Evolutionary conservation across 1,284 basidiomycete species (phyloP).

Genomic region (Lignosus rhinocerotis): DNA sequence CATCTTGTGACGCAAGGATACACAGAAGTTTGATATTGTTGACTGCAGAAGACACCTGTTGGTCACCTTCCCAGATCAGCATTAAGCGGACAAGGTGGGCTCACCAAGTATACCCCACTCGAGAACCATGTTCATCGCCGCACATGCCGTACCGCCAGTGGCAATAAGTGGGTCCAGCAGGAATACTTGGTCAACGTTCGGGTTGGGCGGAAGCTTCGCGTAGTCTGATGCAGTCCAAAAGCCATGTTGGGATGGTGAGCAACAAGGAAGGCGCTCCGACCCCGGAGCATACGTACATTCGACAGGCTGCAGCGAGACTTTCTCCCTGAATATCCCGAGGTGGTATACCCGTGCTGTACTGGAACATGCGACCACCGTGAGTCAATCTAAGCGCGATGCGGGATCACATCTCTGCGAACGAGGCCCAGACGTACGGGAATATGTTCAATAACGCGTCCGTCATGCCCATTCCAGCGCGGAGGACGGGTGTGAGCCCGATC

Average conservation of each 20-base stretch:
- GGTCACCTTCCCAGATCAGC: slow-evolving; percentile 1
- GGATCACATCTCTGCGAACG: not conserved
- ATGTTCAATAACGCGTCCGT: slow-evolving; percentile 80
- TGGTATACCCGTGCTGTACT: slow-evolving; percentile 86
- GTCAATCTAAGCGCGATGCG: not conserved
- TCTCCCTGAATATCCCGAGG: slow-evolving; percentile 89
- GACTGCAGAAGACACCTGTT: slow-evolving; percentile 38
- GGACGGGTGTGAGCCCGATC: slow-evolving; percentile 87
- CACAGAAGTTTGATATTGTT: slow-evolving; percentile 82
- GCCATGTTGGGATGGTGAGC: not conserved
- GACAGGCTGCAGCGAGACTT: slow-evolving; percentile 87
- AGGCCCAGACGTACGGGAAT: slow-evolving; percentile 62
- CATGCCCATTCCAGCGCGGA: slow-evolving; percentile 95
- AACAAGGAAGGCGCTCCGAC: not conserved
- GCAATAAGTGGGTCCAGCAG: slow-evolving; percentile 92
- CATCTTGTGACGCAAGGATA: slow-evolving; percentile 78
- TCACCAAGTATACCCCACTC: slow-evolving; percentile 84
- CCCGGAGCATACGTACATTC: slow-evolving; percentile 64
- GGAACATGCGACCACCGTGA: not conserved
- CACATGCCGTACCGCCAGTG: slow-evolving; percentile 90
- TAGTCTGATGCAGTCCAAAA: slow-evolving; percentile 59
- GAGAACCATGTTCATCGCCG: slow-evolving; percentile 80
- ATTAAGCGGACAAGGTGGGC: slow-evolving; percentile 20
- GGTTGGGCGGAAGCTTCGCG: slow-evolving; percentile 82
- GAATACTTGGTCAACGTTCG: slow-evolving; percentile 81